A percentile compares a stretch with the other conserved stretches of the same genome.
Conservation (phyloP, 2,329 filamentous ascomycete genomes). For the Tolypocladium inflatum region DNA sequence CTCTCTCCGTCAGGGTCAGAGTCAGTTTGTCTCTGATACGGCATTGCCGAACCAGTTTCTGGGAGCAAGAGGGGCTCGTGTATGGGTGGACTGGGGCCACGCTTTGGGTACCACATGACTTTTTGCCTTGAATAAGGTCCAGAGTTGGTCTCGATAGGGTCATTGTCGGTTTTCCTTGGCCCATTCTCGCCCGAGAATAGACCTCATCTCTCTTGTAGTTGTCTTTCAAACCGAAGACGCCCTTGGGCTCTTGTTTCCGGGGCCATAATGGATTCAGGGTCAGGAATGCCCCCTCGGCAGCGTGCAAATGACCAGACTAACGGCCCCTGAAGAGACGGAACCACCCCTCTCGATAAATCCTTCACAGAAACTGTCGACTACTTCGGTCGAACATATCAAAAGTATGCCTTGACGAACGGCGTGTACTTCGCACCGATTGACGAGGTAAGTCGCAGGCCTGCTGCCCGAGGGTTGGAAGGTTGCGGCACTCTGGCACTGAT, state of each 20-base stretch:
- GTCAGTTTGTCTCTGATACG: constrained; percentile 10
- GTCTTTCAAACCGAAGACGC: background rate
- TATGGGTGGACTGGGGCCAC: constrained; percentile 20
- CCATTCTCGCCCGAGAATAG: background rate
- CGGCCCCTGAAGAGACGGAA: constrained; percentile 31
- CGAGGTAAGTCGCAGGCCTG: constrained; percentile 41
- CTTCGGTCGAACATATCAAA: constrained; percentile 57
- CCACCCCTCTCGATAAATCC: constrained; percentile 44
- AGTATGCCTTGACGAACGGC: constrained; percentile 53
- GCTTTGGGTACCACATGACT: constrained; percentile 21
- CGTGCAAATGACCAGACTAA: constrained; percentile 11
- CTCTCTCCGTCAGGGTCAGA: background rate
- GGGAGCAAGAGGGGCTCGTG: constrained; percentile 16
- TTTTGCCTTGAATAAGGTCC: constrained; percentile 7
- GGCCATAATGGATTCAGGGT: constrained; percentile 20
- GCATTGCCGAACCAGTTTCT: constrained; percentile 11
- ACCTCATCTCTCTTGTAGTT: background rate
- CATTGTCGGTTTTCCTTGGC: background rate
- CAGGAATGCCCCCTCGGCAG: constrained; percentile 9
- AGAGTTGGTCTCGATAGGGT: background rate
- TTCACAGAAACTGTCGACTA: constrained; percentile 50
- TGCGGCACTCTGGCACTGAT: constrained; percentile 1
- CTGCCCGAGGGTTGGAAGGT: background rate
- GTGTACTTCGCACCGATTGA: constrained; percentile 63
- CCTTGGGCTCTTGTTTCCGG: background rate